These are phyloP conservation scores for Metschnikowia koreensis DNA, from an alignment of 805 yeast species.

Conservation along the genomic window DNA sequence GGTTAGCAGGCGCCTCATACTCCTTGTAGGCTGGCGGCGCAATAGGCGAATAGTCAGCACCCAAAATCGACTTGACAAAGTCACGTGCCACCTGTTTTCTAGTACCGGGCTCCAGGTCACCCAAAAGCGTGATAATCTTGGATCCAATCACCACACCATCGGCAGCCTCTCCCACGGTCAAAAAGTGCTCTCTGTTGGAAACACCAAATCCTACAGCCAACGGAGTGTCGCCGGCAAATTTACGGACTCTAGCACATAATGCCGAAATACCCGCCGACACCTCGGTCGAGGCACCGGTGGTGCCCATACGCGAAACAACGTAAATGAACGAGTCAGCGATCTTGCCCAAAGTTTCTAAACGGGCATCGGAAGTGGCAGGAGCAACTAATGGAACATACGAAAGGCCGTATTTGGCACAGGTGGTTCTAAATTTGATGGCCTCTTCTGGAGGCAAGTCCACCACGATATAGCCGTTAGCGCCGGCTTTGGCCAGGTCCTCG, in stretches of 20 bases:
- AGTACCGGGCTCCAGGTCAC: slow-evolving; percentile 58
- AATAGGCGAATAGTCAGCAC: slow-evolving; percentile 42
- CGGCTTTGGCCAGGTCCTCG: slow-evolving; percentile 75
- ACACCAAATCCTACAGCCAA: slow-evolving; percentile 98
- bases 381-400: slow-evolving; percentile 93
- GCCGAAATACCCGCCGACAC: slow-evolving; percentile 63
- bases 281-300: slow-evolving; percentile 82
- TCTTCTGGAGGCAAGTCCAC: slow-evolving; percentile 99
- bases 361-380: slow-evolving; percentile 91
- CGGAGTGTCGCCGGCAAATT: slow-evolving; percentile 60
- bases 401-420: slow-evolving; percentile 64
- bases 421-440: slow-evolving; percentile 79
- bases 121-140: slow-evolving; percentile 69
- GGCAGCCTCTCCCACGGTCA: slow-evolving; percentile 72
- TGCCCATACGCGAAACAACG: slow-evolving; percentile 97
- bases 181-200: slow-evolving; percentile 86
- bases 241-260: slow-evolving; percentile 73
- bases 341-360: slow-evolving; percentile 71
- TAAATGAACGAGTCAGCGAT: slow-evolving; percentile 95
- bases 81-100: slow-evolving; percentile 62
- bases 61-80: slow-evolving; percentile 69
- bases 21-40: slow-evolving; percentile 28
- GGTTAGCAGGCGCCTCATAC: slow-evolving; percentile 13
- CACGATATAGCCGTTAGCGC: slow-evolving; percentile 91
- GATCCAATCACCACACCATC: slow-evolving; percentile 98